phyloP scores from a whole-genome alignment of 371 early-diverging fungal genomes.

The Mortierella sp. region DNA sequence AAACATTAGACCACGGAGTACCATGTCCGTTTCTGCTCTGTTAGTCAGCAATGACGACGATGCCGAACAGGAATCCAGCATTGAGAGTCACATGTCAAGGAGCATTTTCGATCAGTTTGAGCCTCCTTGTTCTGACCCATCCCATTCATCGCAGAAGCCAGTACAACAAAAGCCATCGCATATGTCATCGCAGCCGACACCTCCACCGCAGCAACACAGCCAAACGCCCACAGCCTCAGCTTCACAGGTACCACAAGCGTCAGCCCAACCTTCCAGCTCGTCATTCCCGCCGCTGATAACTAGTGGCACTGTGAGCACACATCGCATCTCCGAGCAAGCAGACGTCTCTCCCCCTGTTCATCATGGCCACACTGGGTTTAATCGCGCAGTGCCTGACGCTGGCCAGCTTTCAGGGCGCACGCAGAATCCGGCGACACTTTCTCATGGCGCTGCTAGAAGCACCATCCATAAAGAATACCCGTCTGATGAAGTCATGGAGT shows the following conservation, averaged over 20 bases:
- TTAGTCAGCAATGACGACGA: conserved; percentile 46
- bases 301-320: background rate
- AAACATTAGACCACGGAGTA: conserved; percentile 34
- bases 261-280: background rate
- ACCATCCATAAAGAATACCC: conserved; percentile 28
- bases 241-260: background rate
- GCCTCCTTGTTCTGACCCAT: background rate
- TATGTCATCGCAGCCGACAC: conserved; percentile 1
- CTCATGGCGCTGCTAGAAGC: conserved; percentile 1
- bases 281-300: conserved; percentile 10
- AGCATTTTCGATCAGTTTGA: conserved; percentile 35
- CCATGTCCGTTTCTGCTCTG: conserved; percentile 52
- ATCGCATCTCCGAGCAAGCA: conserved; percentile 5
- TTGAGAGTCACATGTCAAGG: conserved; percentile 12
- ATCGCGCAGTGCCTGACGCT: background rate
- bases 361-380: conserved; percentile 1
- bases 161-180: background rate
- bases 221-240: background rate
- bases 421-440: conserved; percentile 15
- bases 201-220: conserved; percentile 10
- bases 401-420: conserved; percentile 11
- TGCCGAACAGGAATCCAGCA: conserved; percentile 18
- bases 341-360: background rate
- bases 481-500: conserved; percentile 51
- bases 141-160: background rate